Percentiles rank a stretch among this genome's conserved stretches.
phyloP scores from a whole-genome alignment of 768 basidiomycete species.

The Podaxis sp. region DNA sequence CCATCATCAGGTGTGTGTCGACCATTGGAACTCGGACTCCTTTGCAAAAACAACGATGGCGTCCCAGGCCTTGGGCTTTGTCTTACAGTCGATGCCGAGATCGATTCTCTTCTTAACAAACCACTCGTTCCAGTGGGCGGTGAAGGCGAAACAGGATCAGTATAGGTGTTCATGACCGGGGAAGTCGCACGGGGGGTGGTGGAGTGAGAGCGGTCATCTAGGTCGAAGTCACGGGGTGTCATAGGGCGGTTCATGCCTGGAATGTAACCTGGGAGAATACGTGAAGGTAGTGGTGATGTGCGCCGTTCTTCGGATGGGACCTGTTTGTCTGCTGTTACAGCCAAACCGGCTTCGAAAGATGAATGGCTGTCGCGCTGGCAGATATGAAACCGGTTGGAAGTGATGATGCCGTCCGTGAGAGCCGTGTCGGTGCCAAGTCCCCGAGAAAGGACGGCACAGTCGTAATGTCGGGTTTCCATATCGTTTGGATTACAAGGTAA shows the following conservation, averaged over 20 bases:
- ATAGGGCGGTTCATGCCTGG: constrained; percentile 91
- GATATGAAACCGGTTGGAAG: constrained; percentile 17
- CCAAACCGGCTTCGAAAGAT: constrained; percentile 63
- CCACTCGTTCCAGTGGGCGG: constrained; percentile 33
- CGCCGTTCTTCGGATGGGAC: constrained; percentile 46
- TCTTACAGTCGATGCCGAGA: constrained; percentile 43
- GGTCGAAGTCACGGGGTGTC: constrained; percentile 80
- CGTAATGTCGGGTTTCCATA: neutral
- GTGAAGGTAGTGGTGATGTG: constrained; percentile 63
- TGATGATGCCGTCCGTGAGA: neutral
- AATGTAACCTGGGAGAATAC: constrained; percentile 77
- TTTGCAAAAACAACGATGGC: constrained; percentile 57
- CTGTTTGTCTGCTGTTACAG: constrained; percentile 25
- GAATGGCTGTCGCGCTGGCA: constrained; percentile 35
- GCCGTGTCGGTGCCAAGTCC: neutral
- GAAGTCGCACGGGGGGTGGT: constrained; percentile 82
- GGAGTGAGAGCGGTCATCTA: constrained; percentile 66
- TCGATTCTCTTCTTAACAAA: constrained; percentile 55
- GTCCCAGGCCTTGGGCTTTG: constrained; percentile 48
- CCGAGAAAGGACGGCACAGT: neutral
- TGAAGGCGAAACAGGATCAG: constrained; percentile 27
- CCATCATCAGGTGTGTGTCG: constrained; percentile 62
- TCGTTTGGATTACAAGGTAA: neutral
- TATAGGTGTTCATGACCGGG: constrained; percentile 41
- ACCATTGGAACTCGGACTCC: constrained; percentile 53